Evolutionary conservation across 2,329 filamentous ascomycete species (phyloP).

Genomic region (Neofusicoccum umdonicola): DNA sequence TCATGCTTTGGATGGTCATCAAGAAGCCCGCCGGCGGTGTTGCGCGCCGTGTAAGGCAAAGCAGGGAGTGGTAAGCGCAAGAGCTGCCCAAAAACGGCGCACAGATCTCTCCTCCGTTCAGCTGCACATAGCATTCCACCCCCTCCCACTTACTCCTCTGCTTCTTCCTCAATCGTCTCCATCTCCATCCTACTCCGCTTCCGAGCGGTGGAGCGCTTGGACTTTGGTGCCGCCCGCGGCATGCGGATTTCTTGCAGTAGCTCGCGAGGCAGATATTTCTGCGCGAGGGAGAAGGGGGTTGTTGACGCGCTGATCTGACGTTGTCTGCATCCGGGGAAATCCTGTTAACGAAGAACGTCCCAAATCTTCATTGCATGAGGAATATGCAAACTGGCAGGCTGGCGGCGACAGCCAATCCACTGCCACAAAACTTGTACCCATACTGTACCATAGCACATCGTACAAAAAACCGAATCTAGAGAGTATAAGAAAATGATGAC

Average conservation of each 20-base stretch:
- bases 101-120: too few species aligned
- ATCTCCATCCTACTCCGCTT: constrained; percentile 33
- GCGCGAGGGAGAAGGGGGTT: constrained; percentile 83
- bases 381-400: constrained; percentile 21
- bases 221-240: constrained; percentile 46
- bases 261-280: constrained; percentile 77
- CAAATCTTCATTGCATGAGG: constrained; percentile 11
- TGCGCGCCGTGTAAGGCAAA: constrained; percentile 71
- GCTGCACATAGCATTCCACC: too few species aligned
- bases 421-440: constrained; percentile 9
- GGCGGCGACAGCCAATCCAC: not conserved
- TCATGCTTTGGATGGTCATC: constrained; percentile 96
- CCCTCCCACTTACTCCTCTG: constrained; percentile 1
- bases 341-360: constrained; percentile 2
- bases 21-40: constrained; percentile 78
- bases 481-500: constrained; percentile 2
- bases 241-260: constrained; percentile 79
- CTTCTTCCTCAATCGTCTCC: constrained; percentile 42
- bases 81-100: too few species aligned
- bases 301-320: constrained; percentile 68
- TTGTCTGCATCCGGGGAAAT: constrained; percentile 57
- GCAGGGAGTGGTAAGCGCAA: constrained; percentile 65
- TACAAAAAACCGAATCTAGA: constrained; percentile 19
- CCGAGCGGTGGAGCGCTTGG: constrained; percentile 35
- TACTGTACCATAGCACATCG: constrained; percentile 20